A percentile compares a stretch with the other conserved stretches of the same genome.
phyloP scores from a whole-genome alignment of 139 green algal genomes.

The Gonium pectorale region DNA sequence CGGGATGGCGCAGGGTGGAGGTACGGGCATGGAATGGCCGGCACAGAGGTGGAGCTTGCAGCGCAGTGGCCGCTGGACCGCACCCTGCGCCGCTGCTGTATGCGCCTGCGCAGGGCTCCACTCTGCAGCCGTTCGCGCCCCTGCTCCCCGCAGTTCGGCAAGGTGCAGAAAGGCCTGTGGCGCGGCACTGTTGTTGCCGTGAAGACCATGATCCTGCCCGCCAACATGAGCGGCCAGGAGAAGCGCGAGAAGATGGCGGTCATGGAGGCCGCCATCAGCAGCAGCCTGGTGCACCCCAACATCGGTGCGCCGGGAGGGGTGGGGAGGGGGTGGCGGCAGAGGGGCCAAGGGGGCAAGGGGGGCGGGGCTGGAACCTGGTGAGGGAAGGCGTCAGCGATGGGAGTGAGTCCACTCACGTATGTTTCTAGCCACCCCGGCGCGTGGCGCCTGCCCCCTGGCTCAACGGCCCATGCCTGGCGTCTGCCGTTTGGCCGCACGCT shows the following conservation, averaged over 20 bases:
- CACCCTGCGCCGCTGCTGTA: too few species aligned
- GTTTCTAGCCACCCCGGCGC: too few species aligned
- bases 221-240: constrained; percentile 54
- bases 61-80: too few species aligned
- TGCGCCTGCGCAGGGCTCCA: too few species aligned
- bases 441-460: too few species aligned
- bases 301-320: constrained; percentile 18
- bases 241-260: constrained; percentile 52
- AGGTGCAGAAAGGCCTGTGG: constrained; percentile 50
- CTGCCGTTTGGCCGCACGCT: too few species aligned
- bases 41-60: too few species aligned
- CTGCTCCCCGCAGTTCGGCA: constrained; percentile 36
- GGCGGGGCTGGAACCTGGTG: not conserved
- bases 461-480: not conserved
- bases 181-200: constrained; percentile 54
- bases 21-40: too few species aligned
- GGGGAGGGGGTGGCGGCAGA: not conserved
- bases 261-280: constrained; percentile 57
- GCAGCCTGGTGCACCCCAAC: constrained; percentile 47
- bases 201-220: constrained; percentile 62
- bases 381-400: too few species aligned
- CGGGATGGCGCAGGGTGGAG: too few species aligned
- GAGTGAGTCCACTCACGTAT: too few species aligned
- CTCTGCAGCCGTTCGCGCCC: not conserved
- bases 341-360: not conserved